A percentile compares a stretch with the other conserved stretches of the same genome.
These are phyloP conservation scores for Gonium pectorale DNA, from an alignment of 139 green algal genomes.

Conservation along the genomic window DNA sequence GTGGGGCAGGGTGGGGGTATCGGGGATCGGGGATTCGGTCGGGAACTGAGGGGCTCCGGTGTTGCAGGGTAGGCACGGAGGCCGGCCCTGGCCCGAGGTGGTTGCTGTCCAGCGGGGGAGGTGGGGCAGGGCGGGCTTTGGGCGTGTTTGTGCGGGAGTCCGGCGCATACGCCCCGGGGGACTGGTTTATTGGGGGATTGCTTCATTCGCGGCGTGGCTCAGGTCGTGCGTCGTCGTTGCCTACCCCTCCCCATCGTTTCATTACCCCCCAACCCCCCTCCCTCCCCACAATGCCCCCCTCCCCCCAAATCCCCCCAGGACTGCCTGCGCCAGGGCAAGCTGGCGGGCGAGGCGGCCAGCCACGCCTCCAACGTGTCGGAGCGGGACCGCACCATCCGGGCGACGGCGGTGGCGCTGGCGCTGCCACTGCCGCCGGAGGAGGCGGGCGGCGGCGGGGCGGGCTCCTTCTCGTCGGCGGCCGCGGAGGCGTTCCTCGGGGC, in stretches of 20 bases:
- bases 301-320: conserved; percentile 18
- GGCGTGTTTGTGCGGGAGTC: no score
- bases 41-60: no score
- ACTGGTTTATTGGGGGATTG: no score
- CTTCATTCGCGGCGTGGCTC: no score
- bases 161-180: no score
- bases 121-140: no score
- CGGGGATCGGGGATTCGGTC: no score
- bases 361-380: conserved; percentile 62
- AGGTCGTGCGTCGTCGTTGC: no score
- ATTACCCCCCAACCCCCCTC: neutral
- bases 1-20: neutral
- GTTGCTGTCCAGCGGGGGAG: no score
- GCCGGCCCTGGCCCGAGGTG: no score
- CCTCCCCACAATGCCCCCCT: no score
- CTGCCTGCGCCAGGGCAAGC: conserved; percentile 47
- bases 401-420: conserved; percentile 24
- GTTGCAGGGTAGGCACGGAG: no score
- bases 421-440: conserved; percentile 27
- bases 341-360: conserved; percentile 72
- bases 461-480: conserved; percentile 2
- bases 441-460: neutral
- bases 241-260: neutral
- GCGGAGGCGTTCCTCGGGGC: conserved; percentile 22
- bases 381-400: conserved; percentile 65